Evolutionary conservation across 345 rosid genomes (phyloP).

Genomic region (Zanthoxylum bungeanum): DNA sequence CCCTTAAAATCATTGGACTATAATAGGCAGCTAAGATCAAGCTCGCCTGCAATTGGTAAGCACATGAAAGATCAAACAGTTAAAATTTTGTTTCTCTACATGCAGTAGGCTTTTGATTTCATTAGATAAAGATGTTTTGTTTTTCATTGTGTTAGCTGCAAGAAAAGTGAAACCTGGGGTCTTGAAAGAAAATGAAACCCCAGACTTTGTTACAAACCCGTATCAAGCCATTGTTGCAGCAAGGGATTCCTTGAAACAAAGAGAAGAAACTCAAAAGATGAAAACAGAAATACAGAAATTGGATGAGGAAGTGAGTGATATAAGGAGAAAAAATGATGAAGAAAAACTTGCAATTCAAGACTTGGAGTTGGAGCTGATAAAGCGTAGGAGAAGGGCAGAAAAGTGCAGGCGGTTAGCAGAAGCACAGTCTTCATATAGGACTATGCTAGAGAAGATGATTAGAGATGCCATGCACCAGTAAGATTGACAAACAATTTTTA

Average conservation of each 20-base stretch:
- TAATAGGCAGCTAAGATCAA: slow-evolving; percentile 54
- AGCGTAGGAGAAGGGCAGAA: slow-evolving; percentile 83
- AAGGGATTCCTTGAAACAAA: slow-evolving; percentile 74
- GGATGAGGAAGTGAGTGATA: slow-evolving; percentile 59
- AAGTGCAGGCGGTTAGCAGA: slow-evolving; percentile 94
- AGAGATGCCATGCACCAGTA: slow-evolving; percentile 99
- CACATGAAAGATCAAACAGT: slow-evolving; percentile 9
- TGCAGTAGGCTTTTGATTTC: slow-evolving; percentile 4
- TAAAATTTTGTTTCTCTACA: not conserved
- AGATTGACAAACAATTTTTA: slow-evolving; percentile 21
- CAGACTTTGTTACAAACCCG: slow-evolving; percentile 57
- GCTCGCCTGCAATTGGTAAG: slow-evolving; percentile 57
- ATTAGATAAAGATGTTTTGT: not conserved
- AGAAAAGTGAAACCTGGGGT: slow-evolving; percentile 40
- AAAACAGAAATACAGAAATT: slow-evolving; percentile 54
- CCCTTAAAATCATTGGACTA: slow-evolving; percentile 56
- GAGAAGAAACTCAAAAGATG: slow-evolving; percentile 67
- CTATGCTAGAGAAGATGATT: slow-evolving; percentile 89
- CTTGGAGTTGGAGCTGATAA: slow-evolving; percentile 65
- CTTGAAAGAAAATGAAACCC: slow-evolving; percentile 71
- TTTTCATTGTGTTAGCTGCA: slow-evolving; percentile 30
- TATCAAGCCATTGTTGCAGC: slow-evolving; percentile 80
- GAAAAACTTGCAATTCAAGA: slow-evolving; percentile 71
- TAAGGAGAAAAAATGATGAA: slow-evolving; percentile 55
- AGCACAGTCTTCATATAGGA: slow-evolving; percentile 84